Percentiles rank a stretch among this genome's conserved stretches.
Conservation (phyloP, 345 rosid species). For the Sisymbrium altissimum region DNA sequence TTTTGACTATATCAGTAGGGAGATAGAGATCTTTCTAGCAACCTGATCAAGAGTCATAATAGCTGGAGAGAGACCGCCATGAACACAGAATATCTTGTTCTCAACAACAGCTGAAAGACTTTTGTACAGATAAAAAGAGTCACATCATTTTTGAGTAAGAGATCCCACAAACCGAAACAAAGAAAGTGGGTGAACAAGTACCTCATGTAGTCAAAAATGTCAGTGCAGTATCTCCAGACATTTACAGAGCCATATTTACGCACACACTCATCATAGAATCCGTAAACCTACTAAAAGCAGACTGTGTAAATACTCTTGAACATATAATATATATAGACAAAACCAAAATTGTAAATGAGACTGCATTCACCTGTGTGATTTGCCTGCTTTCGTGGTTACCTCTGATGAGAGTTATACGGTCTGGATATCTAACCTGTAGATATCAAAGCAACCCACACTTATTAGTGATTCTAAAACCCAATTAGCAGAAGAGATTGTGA, state of each 20-base stretch:
- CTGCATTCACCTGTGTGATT: conserved; percentile 79
- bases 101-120: conserved; percentile 95
- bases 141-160: not conserved
- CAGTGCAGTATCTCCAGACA: conserved; percentile 99
- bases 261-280: conserved; percentile 96
- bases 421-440: conserved; percentile 92
- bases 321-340: not conserved
- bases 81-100: conserved; percentile 89
- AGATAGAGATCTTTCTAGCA: not conserved
- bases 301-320: conserved; percentile 13
- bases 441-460: conserved; percentile 17
- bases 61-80: conserved; percentile 97
- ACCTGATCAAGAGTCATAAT: conserved; percentile 96
- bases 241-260: conserved; percentile 94
- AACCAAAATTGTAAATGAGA: not conserved
- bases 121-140: conserved; percentile 8
- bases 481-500: not conserved
- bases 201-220: conserved; percentile 96
- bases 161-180: not conserved
- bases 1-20: not conserved
- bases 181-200: conserved; percentile 25
- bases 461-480: conserved; percentile 2
- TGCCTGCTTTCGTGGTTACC: conserved; percentile 99
- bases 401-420: conserved; percentile 89
- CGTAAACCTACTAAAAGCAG: conserved; percentile 65